Percentiles rank a stretch among this genome's conserved stretches.
Conservation (phyloP, 139 green algal genomes). For the Chlamydomonas schloesseri region DNA sequence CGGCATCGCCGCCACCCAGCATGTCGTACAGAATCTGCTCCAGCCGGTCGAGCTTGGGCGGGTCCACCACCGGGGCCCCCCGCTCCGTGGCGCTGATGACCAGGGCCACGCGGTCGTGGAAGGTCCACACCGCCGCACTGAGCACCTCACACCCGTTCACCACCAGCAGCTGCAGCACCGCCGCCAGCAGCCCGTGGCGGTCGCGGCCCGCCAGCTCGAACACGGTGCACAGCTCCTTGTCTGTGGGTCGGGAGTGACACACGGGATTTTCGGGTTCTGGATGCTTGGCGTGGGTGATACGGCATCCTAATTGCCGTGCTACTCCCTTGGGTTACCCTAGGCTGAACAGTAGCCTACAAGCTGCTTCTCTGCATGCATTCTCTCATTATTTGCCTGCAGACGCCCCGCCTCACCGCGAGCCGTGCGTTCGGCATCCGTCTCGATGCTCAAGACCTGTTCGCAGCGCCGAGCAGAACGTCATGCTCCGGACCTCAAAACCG, state of each 20-base stretch:
- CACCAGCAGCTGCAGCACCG: constrained; percentile 87
- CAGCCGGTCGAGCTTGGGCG: constrained; percentile 72
- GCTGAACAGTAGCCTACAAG: too few relatives aligned
- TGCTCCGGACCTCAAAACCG: too few relatives aligned
- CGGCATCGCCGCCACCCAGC: constrained; percentile 68
- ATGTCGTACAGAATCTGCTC: constrained; percentile 78
- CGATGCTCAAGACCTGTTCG: constrained; percentile 83
- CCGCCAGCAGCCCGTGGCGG: constrained; percentile 83
- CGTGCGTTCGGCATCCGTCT: constrained; percentile 11
- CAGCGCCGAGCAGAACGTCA: too few relatives aligned
- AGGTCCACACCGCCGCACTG: constrained; percentile 90
- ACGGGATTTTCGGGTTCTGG: too few relatives aligned
- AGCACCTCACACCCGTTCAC: constrained; percentile 87
- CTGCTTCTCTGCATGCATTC: too few relatives aligned
- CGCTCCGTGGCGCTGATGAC: constrained; percentile 86
- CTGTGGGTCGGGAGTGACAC: neutral
- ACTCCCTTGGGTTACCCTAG: too few relatives aligned
- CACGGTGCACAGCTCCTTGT: constrained; percentile 64
- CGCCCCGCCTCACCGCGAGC: too few relatives aligned
- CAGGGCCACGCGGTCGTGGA: constrained; percentile 80
- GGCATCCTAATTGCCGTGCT: too few relatives aligned
- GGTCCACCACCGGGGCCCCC: constrained; percentile 70
- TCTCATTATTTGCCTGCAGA: too few relatives aligned
- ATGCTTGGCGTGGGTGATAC: too few relatives aligned
- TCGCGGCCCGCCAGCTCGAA: constrained; percentile 93